Evolutionary conservation across 345 rosid genomes (phyloP), one percentile per base, ranked within the genome.

Genomic region (Diplotaxis tenuifolia): DNA sequence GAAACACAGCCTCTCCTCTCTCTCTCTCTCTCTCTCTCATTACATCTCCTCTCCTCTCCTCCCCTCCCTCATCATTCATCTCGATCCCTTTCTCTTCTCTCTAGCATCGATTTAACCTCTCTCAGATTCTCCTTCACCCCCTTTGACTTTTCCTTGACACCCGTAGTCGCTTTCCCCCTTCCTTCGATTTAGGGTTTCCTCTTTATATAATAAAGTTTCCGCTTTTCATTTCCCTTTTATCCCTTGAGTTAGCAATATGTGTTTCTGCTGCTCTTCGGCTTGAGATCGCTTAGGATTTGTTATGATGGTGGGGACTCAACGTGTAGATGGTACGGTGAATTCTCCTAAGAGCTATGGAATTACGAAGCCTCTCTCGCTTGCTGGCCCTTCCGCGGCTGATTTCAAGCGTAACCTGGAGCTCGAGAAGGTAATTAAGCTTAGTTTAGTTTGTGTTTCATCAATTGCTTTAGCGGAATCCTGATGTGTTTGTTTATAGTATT

Each of bases 331-430:
- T 84, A 73, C 74, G 27, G 27, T 49, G 36, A 56, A 74, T 56
- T 79, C 60, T 11, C 49, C 79, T 23, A 70, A 72, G 70, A 84
- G 79, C 23, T 84, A 36, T 59, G 97, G 94, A 52, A 91, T 89
- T 36, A 89, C 90, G 70, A 84, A 91, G 68, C 96, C 97, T 20
- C 88, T 93, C 61, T 93, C 98, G 18, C 65, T 86, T 59, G 82
- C 91, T 20, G 96, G 89, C 53, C 98, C 98, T 20, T 81, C 84
- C 0, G 79, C 88, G n/a, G 86, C 81, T 28, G 97, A 93, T 89
- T 18, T 79, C 15, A 92, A 79, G 75, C 86, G 89, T 29, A 89
- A 81, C 77, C 31, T 60, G 1, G 89, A 87, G 75, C 83, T 93
- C 20, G 91, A 88, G 76, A 87, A 87, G 91, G 98, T 79, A 54